phyloP scores from a whole-genome alignment of 192 early-diverging fungal species.

The Coemansia sp. region DNA sequence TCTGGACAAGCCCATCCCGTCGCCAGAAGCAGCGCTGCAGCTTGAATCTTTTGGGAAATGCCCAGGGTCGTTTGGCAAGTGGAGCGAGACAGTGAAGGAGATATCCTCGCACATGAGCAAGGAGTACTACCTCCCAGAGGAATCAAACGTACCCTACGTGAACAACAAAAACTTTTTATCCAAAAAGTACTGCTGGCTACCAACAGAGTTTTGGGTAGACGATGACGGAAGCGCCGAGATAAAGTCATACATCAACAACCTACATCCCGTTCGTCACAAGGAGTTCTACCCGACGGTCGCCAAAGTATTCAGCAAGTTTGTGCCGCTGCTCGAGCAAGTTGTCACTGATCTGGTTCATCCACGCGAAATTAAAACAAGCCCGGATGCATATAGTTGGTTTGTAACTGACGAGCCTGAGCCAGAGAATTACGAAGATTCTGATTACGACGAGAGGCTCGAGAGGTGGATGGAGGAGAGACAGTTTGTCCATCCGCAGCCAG shows the following conservation, averaged over 20 bases:
- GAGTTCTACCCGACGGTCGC: constrained; percentile 60
- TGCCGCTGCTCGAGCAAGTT: constrained; percentile 69
- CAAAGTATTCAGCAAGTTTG: constrained; percentile 56
- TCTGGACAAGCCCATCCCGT: constrained; percentile 22
- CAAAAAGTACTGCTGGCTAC: constrained; percentile 61
- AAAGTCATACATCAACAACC: constrained; percentile 76
- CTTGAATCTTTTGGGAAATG: constrained; percentile 30
- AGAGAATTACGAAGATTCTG: no score
- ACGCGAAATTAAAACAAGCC: no score
- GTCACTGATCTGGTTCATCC: constrained; percentile 27
- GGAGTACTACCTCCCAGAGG: no score
- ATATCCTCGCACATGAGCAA: not conserved
- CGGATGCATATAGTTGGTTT: no score
- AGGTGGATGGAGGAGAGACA: no score
- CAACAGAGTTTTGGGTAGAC: constrained; percentile 62
- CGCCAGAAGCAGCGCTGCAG: constrained; percentile 26
- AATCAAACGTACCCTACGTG: no score
- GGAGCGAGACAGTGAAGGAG: constrained; percentile 15
- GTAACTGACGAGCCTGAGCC: no score
- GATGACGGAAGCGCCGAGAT: constrained; percentile 54
- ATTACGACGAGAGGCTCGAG: no score
- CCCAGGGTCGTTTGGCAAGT: constrained; percentile 12
- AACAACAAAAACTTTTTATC: not conserved
- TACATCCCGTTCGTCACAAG: constrained; percentile 59
- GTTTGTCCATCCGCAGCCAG: no score